Conservation (phyloP, 768 basidiomycete species). For the Kwoniella heveanensis region DNA sequence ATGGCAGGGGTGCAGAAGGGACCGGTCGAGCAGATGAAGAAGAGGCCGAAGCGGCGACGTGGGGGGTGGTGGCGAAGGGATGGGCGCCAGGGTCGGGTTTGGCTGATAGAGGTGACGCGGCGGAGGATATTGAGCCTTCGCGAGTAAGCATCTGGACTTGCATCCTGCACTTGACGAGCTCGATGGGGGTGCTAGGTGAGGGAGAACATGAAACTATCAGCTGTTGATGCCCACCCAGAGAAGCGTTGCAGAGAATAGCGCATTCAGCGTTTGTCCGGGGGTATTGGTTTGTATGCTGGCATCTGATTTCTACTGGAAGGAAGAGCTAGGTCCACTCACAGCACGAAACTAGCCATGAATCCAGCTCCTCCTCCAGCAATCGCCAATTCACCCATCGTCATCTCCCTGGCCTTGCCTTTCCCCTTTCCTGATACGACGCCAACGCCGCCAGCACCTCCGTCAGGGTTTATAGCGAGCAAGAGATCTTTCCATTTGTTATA, state of each 20-base stretch:
- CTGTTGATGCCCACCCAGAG: too few relatives aligned
- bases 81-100: slow-evolving; percentile 22
- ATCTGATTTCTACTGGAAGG: too few relatives aligned
- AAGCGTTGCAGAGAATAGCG: too few relatives aligned
- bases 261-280: too few relatives aligned
- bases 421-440: slow-evolving; percentile 26
- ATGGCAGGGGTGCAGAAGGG: too few relatives aligned
- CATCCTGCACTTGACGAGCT: slow-evolving; percentile 96
- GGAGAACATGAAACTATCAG: not conserved
- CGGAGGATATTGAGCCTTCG: slow-evolving; percentile 42
- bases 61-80: slow-evolving; percentile 22
- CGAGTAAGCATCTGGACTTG: slow-evolving; percentile 83
- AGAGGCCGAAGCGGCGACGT: slow-evolving; percentile 29
- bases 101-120: slow-evolving; percentile 3
- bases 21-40: slow-evolving; percentile 14
- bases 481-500: slow-evolving; percentile 68
- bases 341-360: slow-evolving; percentile 76
- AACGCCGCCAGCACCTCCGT: not conserved
- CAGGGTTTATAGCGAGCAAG: slow-evolving; percentile 43
- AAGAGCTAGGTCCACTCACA: too few relatives aligned
- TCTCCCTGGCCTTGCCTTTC: slow-evolving; percentile 43
- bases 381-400: slow-evolving; percentile 64
- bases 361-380: slow-evolving; percentile 87
- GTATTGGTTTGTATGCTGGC: too few relatives aligned
- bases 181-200: slow-evolving; percentile 75